phyloP scores from a whole-genome alignment of 345 rosid species.

The Camelina laxa region DNA sequence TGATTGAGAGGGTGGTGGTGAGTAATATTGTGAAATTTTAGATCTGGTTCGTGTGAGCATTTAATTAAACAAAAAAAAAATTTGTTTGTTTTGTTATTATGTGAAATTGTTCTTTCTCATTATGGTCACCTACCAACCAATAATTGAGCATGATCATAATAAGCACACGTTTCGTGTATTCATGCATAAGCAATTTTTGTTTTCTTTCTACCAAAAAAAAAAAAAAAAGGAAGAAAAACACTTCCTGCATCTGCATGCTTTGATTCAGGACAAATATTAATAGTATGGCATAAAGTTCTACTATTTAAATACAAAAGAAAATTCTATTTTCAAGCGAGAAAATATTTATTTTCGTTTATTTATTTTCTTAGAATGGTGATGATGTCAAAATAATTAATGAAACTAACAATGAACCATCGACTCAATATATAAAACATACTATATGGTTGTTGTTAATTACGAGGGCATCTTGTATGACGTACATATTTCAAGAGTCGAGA shows the following conservation, averaged over 20 bases:
- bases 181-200: background rate
- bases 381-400: background rate
- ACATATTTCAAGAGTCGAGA: background rate
- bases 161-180: slow-evolving; percentile 23
- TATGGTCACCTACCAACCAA: slow-evolving; percentile 31
- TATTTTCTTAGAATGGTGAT: background rate
- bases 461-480: background rate
- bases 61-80: too few relatives aligned
- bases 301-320: too few relatives aligned
- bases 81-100: background rate
- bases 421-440: background rate
- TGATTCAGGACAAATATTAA: background rate
- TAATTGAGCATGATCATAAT: slow-evolving; percentile 6
- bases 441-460: background rate
- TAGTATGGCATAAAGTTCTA: too few relatives aligned
- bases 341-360: too few relatives aligned
- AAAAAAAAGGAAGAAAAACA: background rate
- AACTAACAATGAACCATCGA: background rate
- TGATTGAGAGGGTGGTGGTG: background rate
- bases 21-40: background rate
- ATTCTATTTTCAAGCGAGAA: background rate
- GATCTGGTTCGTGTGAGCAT: background rate
- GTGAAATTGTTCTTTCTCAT: background rate
- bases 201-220: background rate
- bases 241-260: background rate